These are phyloP conservation scores for Ustilago nuda DNA, from an alignment of 1,284 basidiomycete genomes.

Conservation along the genomic window DNA sequence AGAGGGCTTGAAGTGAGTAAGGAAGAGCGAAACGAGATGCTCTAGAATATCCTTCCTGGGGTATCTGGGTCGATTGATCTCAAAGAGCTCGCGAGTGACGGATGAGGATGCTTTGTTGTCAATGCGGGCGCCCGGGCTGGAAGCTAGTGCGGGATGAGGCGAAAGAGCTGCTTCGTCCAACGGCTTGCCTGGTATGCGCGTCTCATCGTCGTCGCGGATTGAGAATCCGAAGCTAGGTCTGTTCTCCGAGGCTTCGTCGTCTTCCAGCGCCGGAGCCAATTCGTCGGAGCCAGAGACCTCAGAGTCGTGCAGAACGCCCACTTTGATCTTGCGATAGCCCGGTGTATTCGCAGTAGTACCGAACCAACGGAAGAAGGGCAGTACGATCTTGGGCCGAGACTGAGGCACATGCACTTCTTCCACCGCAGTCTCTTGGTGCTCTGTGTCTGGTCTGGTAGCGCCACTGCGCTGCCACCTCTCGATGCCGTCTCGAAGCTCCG, in stretches of 20 bases:
- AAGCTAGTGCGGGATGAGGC: slow-evolving; percentile 24
- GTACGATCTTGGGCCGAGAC: slow-evolving; percentile 51
- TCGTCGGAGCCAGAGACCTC: slow-evolving; percentile 48
- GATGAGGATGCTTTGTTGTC: slow-evolving; percentile 52
- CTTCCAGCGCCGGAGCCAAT: slow-evolving; percentile 33
- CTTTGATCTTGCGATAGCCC: slow-evolving; percentile 62
- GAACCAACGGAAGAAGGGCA: slow-evolving; percentile 66
- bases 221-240: slow-evolving; percentile 30
- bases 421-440: slow-evolving; percentile 17
- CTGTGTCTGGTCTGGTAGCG: slow-evolving; percentile 20
- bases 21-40: slow-evolving; percentile 53
- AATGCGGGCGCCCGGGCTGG: slow-evolving; percentile 25
- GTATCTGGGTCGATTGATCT: slow-evolving; percentile 58
- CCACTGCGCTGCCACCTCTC: slow-evolving; percentile 51
- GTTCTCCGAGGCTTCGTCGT: slow-evolving; percentile 10
- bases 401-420: slow-evolving; percentile 17
- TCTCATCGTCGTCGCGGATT: slow-evolving; percentile 43
- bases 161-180: slow-evolving; percentile 36
- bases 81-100: slow-evolving; percentile 56
- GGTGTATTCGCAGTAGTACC: slow-evolving; percentile 64
- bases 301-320: slow-evolving; percentile 55
- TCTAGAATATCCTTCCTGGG: slow-evolving; percentile 53
- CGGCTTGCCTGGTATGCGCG: slow-evolving; percentile 25
- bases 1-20: slow-evolving; percentile 53
- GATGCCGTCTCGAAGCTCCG: slow-evolving; percentile 48